Evolutionary conservation across 192 early-diverging fungal genomes (phyloP).

Genomic region (Borealophlyctis nickersoniae): DNA sequence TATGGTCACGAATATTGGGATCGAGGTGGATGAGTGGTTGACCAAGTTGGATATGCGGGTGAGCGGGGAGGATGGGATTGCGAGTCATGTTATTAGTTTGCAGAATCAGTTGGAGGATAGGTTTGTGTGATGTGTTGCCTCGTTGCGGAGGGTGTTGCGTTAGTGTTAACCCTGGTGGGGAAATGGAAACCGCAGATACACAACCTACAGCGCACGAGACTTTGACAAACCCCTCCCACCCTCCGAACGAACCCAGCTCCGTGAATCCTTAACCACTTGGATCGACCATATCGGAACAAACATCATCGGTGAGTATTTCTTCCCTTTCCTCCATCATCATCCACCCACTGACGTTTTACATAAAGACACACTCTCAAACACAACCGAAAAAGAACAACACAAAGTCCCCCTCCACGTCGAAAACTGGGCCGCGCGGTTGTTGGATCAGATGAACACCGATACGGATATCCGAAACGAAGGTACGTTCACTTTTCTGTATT

Average conservation of each 20-base stretch:
- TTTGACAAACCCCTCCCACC: conserved; percentile 39
- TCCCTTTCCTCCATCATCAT: too few species aligned
- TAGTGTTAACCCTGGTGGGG: too few species aligned
- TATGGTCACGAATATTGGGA: conserved; percentile 32
- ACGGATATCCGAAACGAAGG: conserved; percentile 50
- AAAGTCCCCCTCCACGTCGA: conserved; percentile 55
- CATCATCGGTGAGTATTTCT: conserved; percentile 26
- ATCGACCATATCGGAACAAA: conserved; percentile 39
- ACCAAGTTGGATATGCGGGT: conserved; percentile 47
- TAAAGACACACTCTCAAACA: conserved; percentile 47
- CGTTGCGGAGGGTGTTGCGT: neutral
- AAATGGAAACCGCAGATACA: conserved; percentile 31
- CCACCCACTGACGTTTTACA: too few species aligned
- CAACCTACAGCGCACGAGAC: conserved; percentile 43
- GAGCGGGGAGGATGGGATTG: conserved; percentile 56
- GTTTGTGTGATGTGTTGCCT: conserved; percentile 12
- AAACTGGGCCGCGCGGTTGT: conserved; percentile 42
- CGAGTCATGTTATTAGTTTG: conserved; percentile 44
- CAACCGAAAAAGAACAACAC: conserved; percentile 54
- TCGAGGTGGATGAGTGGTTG: conserved; percentile 54
- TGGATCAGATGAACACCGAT: conserved; percentile 58
- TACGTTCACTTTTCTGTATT: conserved; percentile 2
- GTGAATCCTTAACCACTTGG: conserved; percentile 45
- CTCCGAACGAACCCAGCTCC: conserved; percentile 36
- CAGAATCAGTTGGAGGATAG: conserved; percentile 61